Percentiles rank a stretch among this genome's conserved stretches.
phyloP scores from a whole-genome alignment of 164 flowering plant species.

The Magnolia sinica region DNA sequence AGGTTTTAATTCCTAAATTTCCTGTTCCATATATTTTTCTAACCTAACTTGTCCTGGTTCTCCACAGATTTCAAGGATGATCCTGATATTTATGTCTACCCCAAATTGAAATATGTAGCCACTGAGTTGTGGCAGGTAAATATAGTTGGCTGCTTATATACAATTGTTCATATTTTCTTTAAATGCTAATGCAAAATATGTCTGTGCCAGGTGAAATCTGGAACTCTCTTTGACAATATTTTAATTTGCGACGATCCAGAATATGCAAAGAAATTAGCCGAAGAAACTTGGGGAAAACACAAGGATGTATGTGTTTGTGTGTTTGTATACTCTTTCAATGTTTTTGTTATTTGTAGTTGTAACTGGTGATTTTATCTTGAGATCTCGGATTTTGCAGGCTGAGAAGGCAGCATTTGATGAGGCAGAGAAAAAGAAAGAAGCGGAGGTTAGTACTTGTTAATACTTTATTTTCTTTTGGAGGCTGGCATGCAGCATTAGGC shows the following conservation, averaged over 20 bases:
- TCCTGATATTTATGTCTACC: conserved; percentile 63
- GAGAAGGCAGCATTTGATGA: conserved; percentile 94
- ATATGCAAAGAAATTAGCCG: conserved; percentile 81
- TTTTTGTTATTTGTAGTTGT: background rate
- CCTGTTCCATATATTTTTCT: background rate
- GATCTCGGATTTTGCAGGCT: conserved; percentile 45
- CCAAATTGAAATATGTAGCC: conserved; percentile 72
- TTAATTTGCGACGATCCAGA: conserved; percentile 74
- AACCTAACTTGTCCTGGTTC: background rate
- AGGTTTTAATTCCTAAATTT: background rate
- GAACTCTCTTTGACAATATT: conserved; percentile 88
- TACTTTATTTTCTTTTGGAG: background rate
- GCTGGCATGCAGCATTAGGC: background rate
- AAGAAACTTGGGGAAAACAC: conserved; percentile 89
- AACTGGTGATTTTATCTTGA: background rate
- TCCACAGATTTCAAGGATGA: conserved; percentile 84
- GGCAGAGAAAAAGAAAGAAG: conserved; percentile 82
- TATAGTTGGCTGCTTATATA: background rate
- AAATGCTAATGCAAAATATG: background rate
- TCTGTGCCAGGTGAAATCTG: conserved; percentile 73
- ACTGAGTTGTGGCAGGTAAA: conserved; percentile 89
- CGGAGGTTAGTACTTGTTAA: conserved; percentile 46
- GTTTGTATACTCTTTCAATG: background rate
- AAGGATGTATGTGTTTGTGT: conserved; percentile 59
- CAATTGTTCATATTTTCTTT: background rate